phyloP scores from a whole-genome alignment of 192 early-diverging fungal genomes.

The Linnemannia elongata region DNA sequence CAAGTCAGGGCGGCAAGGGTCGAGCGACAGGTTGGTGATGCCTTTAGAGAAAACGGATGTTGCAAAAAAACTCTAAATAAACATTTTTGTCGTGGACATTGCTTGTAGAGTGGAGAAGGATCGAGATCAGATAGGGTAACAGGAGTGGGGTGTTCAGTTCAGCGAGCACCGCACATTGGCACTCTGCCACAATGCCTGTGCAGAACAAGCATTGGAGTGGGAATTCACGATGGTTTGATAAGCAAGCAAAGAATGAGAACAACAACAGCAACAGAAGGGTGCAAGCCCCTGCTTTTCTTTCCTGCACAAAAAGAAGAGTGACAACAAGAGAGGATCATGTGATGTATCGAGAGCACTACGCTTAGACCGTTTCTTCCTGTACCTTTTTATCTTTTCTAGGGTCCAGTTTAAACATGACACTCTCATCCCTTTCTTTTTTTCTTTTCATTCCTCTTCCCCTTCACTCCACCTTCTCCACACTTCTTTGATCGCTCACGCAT shows the following conservation, averaged over 20 bases:
- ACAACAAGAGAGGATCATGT: background rate
- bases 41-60: constrained; percentile 6
- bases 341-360: background rate
- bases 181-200: no score
- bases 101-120: no score
- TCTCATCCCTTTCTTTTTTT: background rate
- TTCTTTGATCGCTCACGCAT: background rate
- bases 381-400: background rate
- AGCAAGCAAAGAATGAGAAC: no score
- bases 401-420: background rate
- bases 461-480: background rate
- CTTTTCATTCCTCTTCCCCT: background rate
- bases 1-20: background rate
- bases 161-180: no score
- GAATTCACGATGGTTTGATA: no score
- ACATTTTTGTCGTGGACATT: no score
- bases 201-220: no score
- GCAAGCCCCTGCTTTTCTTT: no score
- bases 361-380: background rate
- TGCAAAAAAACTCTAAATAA: background rate
- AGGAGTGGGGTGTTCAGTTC: no score
- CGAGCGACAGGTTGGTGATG: constrained; percentile 1
- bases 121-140: no score
- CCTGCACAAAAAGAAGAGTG: no score
- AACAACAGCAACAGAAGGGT: background rate